These are phyloP conservation scores for Parathielavia appendiculata DNA, from an alignment of 495 filamentous ascomycete species.

Conservation along the genomic window DNA sequence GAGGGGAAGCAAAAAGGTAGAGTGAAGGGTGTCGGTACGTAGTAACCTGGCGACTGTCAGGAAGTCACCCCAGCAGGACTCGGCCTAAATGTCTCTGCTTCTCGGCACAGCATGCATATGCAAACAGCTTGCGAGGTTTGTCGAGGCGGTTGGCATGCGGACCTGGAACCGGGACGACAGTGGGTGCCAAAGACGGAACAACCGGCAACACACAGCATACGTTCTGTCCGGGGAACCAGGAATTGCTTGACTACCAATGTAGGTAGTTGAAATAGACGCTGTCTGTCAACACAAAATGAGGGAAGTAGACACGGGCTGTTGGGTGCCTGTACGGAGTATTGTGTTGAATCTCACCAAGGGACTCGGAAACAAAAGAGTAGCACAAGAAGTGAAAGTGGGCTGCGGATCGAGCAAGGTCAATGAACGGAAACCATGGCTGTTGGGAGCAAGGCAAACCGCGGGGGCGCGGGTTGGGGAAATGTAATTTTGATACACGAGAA, in stretches of 20 bases:
- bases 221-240: background rate
- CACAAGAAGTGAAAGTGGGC: background rate
- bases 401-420: constrained; percentile 4
- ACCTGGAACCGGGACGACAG: background rate
- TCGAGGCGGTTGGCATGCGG: background rate
- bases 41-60: background rate
- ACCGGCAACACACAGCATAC: background rate
- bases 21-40: background rate
- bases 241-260: background rate
- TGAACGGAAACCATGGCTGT: constrained; percentile 5
- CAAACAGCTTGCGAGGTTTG: background rate
- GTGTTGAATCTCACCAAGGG: background rate
- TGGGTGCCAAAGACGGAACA: constrained; percentile 2
- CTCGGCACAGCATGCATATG: background rate
- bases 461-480: background rate
- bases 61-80: background rate
- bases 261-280: background rate
- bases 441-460: background rate
- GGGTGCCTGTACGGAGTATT: background rate
- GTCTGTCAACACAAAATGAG: background rate
- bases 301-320: background rate
- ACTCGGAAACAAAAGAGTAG: background rate
- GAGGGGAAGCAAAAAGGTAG: constrained; percentile 2
- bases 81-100: constrained; percentile 2
- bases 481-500: constrained; percentile 13